These are phyloP conservation scores for Parasitella parasitica DNA, from an alignment of 371 early-diverging fungal genomes.

Conservation along the genomic window DNA sequence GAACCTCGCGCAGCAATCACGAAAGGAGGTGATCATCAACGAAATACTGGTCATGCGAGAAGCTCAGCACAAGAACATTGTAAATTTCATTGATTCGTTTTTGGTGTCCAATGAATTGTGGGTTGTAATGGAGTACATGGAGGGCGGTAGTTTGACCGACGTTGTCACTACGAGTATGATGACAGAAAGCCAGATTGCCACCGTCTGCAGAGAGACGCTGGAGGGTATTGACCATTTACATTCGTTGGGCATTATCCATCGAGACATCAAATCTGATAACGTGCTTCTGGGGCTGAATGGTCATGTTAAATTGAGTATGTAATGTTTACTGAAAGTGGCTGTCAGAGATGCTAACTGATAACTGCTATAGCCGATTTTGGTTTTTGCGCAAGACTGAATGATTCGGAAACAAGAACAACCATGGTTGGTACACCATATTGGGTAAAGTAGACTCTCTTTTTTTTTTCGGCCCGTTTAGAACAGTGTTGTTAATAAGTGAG, in stretches of 20 bases:
- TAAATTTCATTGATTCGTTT: slow-evolving; percentile 86
- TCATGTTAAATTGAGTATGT: slow-evolving; percentile 77
- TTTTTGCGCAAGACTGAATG: slow-evolving; percentile 82
- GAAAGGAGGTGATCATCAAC: slow-evolving; percentile 89
- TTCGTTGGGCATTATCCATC: slow-evolving; percentile 83
- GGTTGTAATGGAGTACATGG: slow-evolving; percentile 93
- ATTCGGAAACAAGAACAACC: slow-evolving; percentile 68
- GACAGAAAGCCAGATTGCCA: slow-evolving; percentile 87
- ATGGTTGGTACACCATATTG: slow-evolving; percentile 88
- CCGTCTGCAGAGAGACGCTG: slow-evolving; percentile 74
- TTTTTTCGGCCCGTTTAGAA: too few species aligned
- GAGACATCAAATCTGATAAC: slow-evolving; percentile 96
- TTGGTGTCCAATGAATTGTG: slow-evolving; percentile 75
- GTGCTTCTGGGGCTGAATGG: slow-evolving; percentile 81
- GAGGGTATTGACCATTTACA: slow-evolving; percentile 70
- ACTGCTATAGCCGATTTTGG: slow-evolving; percentile 77
- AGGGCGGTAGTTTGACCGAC: slow-evolving; percentile 86
- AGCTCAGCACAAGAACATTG: slow-evolving; percentile 79
- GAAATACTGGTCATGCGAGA: slow-evolving; percentile 86
- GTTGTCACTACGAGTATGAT: slow-evolving; percentile 81
- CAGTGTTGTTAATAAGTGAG: too few species aligned
- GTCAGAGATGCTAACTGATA: background rate
- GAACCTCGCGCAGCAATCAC: slow-evolving; percentile 84
- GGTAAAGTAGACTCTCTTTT: slow-evolving; percentile 26
- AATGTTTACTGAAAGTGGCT: background rate